Base-by-base conservation (phyloP, 495 filamentous ascomycete genomes). In the Elasticomyces elasticus region DNA sequence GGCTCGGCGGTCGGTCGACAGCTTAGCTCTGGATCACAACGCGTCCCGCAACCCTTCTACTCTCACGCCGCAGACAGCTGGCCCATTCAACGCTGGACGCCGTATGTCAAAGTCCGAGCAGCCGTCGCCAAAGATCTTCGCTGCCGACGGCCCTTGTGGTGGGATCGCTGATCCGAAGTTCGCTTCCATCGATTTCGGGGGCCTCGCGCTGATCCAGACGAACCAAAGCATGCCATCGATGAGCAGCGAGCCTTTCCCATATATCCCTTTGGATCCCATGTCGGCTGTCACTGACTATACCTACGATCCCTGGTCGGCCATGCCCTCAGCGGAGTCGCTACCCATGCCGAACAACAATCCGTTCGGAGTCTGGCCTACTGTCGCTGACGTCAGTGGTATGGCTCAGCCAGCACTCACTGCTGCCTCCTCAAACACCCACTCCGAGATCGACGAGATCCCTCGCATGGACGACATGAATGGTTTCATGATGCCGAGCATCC, bases 371-470 rank as follows among this genome's bases (percentile, higher is more conserved):
- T 62, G 59, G 59, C 57, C 58, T 5, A 57, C 61, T 1, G 43
- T 42, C 45, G 30, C 27, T 28, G 46, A 63, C 24, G 30, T 35
- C 30, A 58, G 42, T 25, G 56, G 62, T 51, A 7, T 60, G 31
- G 43, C 44, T 19, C 61, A 63, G 31, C 66, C 68, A 10, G 65
- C 63, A 20, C 51, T 71, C 13, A 67, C 68, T 9, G 54, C 60
- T 22, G 53, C 65, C 13, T 71, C 68, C 0, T 71, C 68, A 11
- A 60, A 60, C 11, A 53, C 68, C 10, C 65, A 66, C 13, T 71
- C 68, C 2, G 68, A 71, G 28, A 54, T 65, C 26, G 68, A 62
- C 22, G 68, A 71, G 23, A 41, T 50, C 26, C 54, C 54, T n/a
- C 44, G 27, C 1, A 51, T 51, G 26, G 54, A 62, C 22, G 50